Evolutionary conservation across 345 rosid species (phyloP).

Genomic region (Mercurialis annua): DNA sequence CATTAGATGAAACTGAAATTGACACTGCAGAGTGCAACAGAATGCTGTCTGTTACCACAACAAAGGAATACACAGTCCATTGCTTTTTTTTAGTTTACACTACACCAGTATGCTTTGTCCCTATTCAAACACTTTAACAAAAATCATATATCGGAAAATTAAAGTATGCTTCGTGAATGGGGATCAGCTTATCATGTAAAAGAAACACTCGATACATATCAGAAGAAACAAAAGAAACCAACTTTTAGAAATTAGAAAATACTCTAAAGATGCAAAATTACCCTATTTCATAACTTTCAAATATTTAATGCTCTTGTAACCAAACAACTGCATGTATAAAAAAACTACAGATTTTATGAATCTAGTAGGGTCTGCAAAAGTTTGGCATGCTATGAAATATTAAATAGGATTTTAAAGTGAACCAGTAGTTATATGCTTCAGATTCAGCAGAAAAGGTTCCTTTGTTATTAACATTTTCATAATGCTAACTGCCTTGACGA

Average conservation of each 20-base stretch:
- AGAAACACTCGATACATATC: background rate
- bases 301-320: background rate
- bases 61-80: background rate
- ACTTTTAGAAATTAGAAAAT: background rate
- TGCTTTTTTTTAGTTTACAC: background rate
- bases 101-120: background rate
- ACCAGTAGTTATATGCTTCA: background rate
- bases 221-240: background rate
- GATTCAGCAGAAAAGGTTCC: background rate
- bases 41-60: background rate
- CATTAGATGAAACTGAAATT: constrained; percentile 30
- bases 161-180: too few relatives aligned
- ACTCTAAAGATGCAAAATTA: background rate
- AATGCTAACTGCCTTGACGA: background rate
- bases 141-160: background rate
- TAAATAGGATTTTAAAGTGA: too few relatives aligned
- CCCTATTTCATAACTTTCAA: background rate
- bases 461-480: background rate
- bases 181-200: background rate
- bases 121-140: background rate
- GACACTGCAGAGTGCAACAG: constrained; percentile 32
- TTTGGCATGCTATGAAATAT: background rate
- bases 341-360: background rate
- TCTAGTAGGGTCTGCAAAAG: too few relatives aligned
- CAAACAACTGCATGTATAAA: background rate